Base-by-base conservation (phyloP, 106 monocot genomes). In the Triglochin maritima region DNA sequence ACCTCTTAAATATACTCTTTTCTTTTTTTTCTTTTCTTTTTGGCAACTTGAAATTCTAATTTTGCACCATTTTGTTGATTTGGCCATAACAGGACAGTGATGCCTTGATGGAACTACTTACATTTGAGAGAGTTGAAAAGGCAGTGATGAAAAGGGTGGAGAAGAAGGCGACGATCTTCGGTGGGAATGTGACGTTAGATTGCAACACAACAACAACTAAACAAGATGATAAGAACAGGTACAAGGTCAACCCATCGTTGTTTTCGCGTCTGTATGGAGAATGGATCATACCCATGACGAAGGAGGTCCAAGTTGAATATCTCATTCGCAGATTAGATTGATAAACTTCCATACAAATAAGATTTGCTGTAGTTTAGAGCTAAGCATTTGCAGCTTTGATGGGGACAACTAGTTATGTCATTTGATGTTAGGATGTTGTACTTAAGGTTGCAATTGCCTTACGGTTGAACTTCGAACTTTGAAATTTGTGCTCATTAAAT, bases 91-190 rank as follows among this genome's bases (percentile, higher is more conserved):
- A 99, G 98, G 83, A 99, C 67, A 77, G 46, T 17, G 79, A 84
- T 68, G 69, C 74, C 51, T 67, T 99, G 80, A 85, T 86, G 98
- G 79, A 84, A 56, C 17, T 99, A 77, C 77, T 92, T 43, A 99
- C 98, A 64, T 88, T 85, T 78, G 84, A 66, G 65, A 81, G 69
- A 46, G 98, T 92, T 5, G 98, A 99, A 76, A 86, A 86, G 67
- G 76, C 76, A 68, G 86, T 99, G 7, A 92, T 86, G 67, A 84
- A 59, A 64, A 88, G 92, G 66, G 98, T 92, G 55, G 72, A 77
- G 68, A 92, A 86, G 75, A 99, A 99, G 63, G 86, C 88, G 3
- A 82, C 71, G 84, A 47, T 81, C 5, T 91, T 99, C 64, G 86
- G 86, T 9, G 88, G 86, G 75, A 68, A 84, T 46, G 85, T 99